Base-by-base conservation (phyloP, 768 basidiomycete species). In the Trametes elegans region DNA sequence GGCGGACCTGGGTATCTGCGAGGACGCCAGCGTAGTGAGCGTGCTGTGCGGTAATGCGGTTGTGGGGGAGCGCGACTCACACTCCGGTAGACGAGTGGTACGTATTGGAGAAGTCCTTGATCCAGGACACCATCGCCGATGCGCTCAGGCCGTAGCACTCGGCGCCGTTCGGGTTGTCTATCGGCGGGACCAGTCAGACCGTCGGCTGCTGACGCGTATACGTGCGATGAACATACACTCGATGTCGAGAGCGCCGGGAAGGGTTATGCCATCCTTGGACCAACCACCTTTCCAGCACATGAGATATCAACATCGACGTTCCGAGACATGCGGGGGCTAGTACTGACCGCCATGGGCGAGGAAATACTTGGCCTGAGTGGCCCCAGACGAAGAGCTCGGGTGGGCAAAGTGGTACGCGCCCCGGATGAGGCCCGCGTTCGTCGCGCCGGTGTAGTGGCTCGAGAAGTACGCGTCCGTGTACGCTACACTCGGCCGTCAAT, bases 231-330 rank as follows among this genome's bases (percentile, higher is more conserved):
- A 56, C 76, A 52, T 31, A 84, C 84, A 78, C 61, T 87, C 82
- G 49, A 87, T 79, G 58, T 85, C 84, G 10, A 86, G 66, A 6
- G 80, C 80, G 10, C 84, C 84, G 23, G 85, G 84, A 14, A 85
- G 81, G 34, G 84, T 86, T 29, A 73, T 78, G 3, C 79, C 81
- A 55, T 84, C 81, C 2, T 65, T 65, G 28, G 74, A 75, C 81
- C 81, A 84, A 11, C 78, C 80, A 59, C 80, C 77, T 76, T 42
- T 10, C 34, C 19, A 10, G n/a, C 50, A 35, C 18, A 5, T 41
- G 32, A 35, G 23, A n/a, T 34, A 2, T n/a, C 27, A 24, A 6
- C 18, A 38, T 34, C 9, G 24, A 19, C 16, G 42, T 2, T 28
- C 8, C n/a, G 28, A 10, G 13, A 34, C 24, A 38, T 16, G 29